Evolutionary conservation across 805 yeast species (phyloP), one percentile per base, ranked within the genome.

Genomic region (Kodamaea lidongshanica): DNA sequence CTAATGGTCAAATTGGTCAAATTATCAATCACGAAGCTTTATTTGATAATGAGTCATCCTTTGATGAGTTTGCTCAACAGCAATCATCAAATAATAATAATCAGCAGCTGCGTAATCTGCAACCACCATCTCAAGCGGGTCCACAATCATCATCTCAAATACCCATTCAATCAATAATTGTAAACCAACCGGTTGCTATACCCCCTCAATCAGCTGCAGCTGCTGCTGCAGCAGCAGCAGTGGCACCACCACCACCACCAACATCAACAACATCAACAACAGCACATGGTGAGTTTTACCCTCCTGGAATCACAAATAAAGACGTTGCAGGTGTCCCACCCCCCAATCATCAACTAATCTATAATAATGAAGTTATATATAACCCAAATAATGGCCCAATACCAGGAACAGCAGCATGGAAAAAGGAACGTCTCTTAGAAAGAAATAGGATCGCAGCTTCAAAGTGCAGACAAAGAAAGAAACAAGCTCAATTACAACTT

Each of bases 1-100:
- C 89, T 7, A 82, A 82, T 55, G 94, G 94, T 46, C 94, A 82
- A 48, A 82, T 82, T 41, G 83, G 87, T 27, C 94, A 82, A 47
- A 70, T 82, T 19, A 68, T 74, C 25, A 62, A 53, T 42, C 69
- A 65, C 41, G 69, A 62, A 37, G 66, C 66, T 2, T 48, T 51
- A 15, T 54, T 53, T 30, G 50, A 54, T 23, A 44, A 49, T 28
- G 58, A 58, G 15, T 25, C 27, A 18, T 25, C 42, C 5, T 32
- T 41, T 22, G 54, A 50, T 22, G 56, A 50, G 18, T 41, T 44
- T 26, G 23, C 11, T 15, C 12, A 16, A 23, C 33, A 13, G 5
- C 35, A 20, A 9, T 19, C n/a, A 6, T 39, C 33, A 14, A 41
- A 15, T n/a, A 30, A 30, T n/a, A 32, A 15, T 11, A 25, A 23